Base-by-base conservation (phyloP, 2,329 filamentous ascomycete genomes). In the Claviceps monticola region DNA sequence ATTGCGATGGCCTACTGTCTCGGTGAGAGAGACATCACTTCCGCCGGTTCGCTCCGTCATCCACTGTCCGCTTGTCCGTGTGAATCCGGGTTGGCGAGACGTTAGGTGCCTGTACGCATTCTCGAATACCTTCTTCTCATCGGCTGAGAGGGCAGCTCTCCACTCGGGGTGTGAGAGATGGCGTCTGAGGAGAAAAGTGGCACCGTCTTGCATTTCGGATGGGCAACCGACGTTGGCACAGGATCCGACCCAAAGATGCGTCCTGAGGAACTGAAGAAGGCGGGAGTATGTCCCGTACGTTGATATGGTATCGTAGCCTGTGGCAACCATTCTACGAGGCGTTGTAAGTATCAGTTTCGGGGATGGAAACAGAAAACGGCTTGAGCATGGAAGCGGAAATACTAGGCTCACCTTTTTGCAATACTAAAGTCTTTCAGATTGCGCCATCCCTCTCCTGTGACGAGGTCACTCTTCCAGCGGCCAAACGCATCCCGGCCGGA, bases 11-110 rank as follows among this genome's bases (percentile, higher is more conserved):
- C 82, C 81, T 4, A 76, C 65, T 0, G 83, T 87, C 64, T 88
- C 83, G 0, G 80, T 85, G 39, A 75, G 72, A 3, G 79, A 79
- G 1, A 87, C 81, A 58, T 88, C 84, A 56, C 80, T 84, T 0
- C 83, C 84, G 1, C 83, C 83, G 0, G 74, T 72, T 2, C 83
- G 72, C 58, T 87, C 83, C 0, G 84, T 88, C 84, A 88, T 87
- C 84, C 84, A 88, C 62, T 88, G 84, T 0, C 83, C 83, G 42
- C 78, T 84, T 0, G 83, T 88, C 84, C 83, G 88, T 0, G 78
- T 76, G 17, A 65, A 56, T 4, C 34, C 44, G 0, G 66, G 60
- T 23, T 83, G 71, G 4, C 75, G 69, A 4, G 74, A 78, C 1
- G 69, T 77, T 3, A 86, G 66, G 13, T 74, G 74, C 5, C 66